A percentile compares a stretch with the other conserved stretches of the same genome.
phyloP scores from a whole-genome alignment of 495 filamentous ascomycete species.

The Eremomyces bilateralis region DNA sequence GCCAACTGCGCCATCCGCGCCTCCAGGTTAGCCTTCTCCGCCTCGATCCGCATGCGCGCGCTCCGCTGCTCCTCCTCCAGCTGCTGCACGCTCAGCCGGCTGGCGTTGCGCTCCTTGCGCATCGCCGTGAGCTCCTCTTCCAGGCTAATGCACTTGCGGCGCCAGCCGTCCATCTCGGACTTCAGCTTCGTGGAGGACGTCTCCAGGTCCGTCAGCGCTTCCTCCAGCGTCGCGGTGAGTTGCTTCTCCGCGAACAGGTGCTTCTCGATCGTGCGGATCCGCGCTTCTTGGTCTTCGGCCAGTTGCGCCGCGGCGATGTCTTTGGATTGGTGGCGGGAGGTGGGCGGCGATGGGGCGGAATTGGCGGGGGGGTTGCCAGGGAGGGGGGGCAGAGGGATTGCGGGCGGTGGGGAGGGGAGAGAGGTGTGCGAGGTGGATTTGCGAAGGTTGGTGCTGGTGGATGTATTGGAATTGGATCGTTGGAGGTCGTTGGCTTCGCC shows the following conservation, averaged over 20 bases:
- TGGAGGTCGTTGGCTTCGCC: conserved; percentile 26
- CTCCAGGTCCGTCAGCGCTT: conserved; percentile 86
- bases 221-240: conserved; percentile 79
- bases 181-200: conserved; percentile 67
- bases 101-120: conserved; percentile 42
- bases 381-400: conserved; percentile 84
- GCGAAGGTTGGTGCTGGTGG: conserved; percentile 53
- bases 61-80: conserved; percentile 89
- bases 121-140: conserved; percentile 61
- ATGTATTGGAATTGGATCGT: conserved; percentile 38
- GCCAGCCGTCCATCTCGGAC: conserved; percentile 71
- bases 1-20: conserved; percentile 48
- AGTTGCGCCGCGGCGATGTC: conserved; percentile 54
- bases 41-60: conserved; percentile 70
- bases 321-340: conserved; percentile 52
- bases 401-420: conserved; percentile 72
- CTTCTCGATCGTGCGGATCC: conserved; percentile 90
- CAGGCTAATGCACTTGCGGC: conserved; percentile 52
- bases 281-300: conserved; percentile 83
- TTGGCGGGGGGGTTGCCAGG: conserved; percentile 31
- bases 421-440: conserved; percentile 69
- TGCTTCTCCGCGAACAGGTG: conserved; percentile 92
- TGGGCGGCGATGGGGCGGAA: conserved; percentile 20
- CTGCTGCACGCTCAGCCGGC: conserved; percentile 68
- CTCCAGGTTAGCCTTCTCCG: conserved; percentile 68